These are phyloP conservation scores for Verticillium klebahnii DNA, from an alignment of 2,329 filamentous ascomycete species.

Conservation along the genomic window DNA sequence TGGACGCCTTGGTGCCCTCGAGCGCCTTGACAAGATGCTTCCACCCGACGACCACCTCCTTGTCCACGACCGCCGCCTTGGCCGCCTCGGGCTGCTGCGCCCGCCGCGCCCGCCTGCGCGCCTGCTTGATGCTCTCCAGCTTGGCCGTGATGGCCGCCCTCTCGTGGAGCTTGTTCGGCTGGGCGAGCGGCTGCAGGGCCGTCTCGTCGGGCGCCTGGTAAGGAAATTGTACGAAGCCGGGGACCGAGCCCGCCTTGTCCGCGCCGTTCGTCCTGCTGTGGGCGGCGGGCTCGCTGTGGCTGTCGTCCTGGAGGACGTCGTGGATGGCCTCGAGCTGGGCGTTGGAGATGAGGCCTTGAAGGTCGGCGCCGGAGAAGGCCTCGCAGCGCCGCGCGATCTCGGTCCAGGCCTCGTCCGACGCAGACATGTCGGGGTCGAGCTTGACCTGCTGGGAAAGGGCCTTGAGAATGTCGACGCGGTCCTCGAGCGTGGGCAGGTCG, in stretches of 20 bases:
- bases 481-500: slow-evolving; percentile 75
- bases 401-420: slow-evolving; percentile 50
- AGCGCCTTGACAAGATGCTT: slow-evolving; percentile 76
- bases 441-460: slow-evolving; percentile 80
- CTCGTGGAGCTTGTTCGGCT: slow-evolving; percentile 53
- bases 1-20: slow-evolving; percentile 73
- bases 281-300: slow-evolving; percentile 22
- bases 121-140: slow-evolving; percentile 70
- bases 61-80: slow-evolving; percentile 32
- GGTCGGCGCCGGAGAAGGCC: slow-evolving; percentile 88
- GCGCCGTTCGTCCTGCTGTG: slow-evolving; percentile 27
- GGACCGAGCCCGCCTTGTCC: slow-evolving; percentile 22
- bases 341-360: slow-evolving; percentile 94
- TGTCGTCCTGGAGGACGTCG: slow-evolving; percentile 70
- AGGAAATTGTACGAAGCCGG: slow-evolving; percentile 76
- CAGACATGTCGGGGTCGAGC: slow-evolving; percentile 61
- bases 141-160: slow-evolving; percentile 77
- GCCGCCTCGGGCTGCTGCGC: slow-evolving; percentile 21
- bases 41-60: slow-evolving; percentile 80
- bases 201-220: slow-evolving; percentile 48
- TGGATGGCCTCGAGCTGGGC: slow-evolving; percentile 97
- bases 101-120: slow-evolving; percentile 47
- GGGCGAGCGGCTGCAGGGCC: slow-evolving; percentile 18
- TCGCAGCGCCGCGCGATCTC: slow-evolving; percentile 77
- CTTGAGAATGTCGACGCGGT: slow-evolving; percentile 82